Base-by-base conservation (phyloP, 1,284 basidiomycete genomes). In the Rhodotorula sp. region DNA sequence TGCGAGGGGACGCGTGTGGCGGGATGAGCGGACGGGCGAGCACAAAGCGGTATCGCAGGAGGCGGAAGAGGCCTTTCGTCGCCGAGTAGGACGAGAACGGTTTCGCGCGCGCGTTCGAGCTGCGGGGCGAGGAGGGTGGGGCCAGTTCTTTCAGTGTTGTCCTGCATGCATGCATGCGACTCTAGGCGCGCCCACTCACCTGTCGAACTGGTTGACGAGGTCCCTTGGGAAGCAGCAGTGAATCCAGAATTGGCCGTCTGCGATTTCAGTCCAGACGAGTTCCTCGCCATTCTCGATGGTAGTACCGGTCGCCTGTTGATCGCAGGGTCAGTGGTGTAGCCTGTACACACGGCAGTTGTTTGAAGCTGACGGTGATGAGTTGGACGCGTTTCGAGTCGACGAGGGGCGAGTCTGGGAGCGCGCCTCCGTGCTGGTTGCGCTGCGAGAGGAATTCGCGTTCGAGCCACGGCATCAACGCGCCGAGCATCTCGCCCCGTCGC, bases 181-280 rank as follows among this genome's bases (percentile, higher is more conserved):
- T n/a, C n/a, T n/a, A n/a, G 3, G n/a, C 15, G n/a, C 26, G 37
- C 15, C 6, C 7, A 56, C 62, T 46, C n/a, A 67, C 69, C 20
- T 17, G 30, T 67, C 46, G 63, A 44, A 67, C 3, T 12, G 20
- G 42, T 62, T 24, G 26, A 62, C 49, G 59, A 49, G 24, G 5
- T 6, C 0, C 8, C 3, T 12, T 0, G 69, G 55, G 44, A 71
- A 4, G 55, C 66, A 65, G 56, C 30, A 49, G 49, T 71, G 59
- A 45, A 71, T 72, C 55, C 59, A 58, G 22, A 55, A 24, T 7
- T 64, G 49, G 0, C 57, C 60, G 56, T 72, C 71, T 55, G 30
- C 49, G 65, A 69, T 54, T 29, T 59, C 60, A 22, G 42, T 26
- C 71, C 71, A 72, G 6, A 69, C 6, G 15, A 58, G 24, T 6